phyloP scores from a whole-genome alignment of 805 yeast genomes.

The Debaryomyces hansenii region DNA sequence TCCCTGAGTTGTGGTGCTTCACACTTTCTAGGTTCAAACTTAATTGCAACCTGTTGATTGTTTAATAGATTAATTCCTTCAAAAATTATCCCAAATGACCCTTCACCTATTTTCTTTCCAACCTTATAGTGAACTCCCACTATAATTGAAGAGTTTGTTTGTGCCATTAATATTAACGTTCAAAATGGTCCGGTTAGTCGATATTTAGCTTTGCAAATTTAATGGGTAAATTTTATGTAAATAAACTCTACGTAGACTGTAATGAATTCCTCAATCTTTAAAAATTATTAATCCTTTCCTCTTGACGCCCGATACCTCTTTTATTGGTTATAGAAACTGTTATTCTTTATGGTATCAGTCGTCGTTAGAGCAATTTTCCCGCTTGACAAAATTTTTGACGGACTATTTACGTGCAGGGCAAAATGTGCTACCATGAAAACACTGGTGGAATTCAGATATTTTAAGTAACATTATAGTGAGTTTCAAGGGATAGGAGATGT shows the following conservation, averaged over 20 bases:
- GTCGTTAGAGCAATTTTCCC: background rate
- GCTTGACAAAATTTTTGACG: background rate
- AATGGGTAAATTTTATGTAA: background rate
- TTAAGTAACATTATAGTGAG: too few relatives aligned
- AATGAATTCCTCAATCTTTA: background rate
- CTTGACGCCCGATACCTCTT: background rate
- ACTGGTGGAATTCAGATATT: background rate
- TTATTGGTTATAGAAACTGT: background rate
- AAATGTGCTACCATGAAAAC: background rate
- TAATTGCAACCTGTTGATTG: constrained; percentile 92
- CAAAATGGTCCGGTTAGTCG: constrained; percentile 4
- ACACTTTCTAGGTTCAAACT: constrained; percentile 93
- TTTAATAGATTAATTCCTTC: constrained; percentile 93
- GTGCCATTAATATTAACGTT: constrained; percentile 26
- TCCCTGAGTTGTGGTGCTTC: constrained; percentile 98
- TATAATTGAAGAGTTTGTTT: constrained; percentile 51
- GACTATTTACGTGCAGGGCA: background rate
- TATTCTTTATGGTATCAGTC: background rate
- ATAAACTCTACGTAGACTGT: background rate
- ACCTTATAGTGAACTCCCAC: constrained; percentile 96
- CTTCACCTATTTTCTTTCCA: constrained; percentile 97
- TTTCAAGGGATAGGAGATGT: background rate
- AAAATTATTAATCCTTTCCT: background rate
- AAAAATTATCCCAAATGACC: constrained; percentile 95
- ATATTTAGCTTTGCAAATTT: constrained; percentile 1